Percentiles rank a stretch among this genome's conserved stretches.
Evolutionary conservation across 208 protist species (phyloP).

Genomic region (Trypanosoma congolense): DNA sequence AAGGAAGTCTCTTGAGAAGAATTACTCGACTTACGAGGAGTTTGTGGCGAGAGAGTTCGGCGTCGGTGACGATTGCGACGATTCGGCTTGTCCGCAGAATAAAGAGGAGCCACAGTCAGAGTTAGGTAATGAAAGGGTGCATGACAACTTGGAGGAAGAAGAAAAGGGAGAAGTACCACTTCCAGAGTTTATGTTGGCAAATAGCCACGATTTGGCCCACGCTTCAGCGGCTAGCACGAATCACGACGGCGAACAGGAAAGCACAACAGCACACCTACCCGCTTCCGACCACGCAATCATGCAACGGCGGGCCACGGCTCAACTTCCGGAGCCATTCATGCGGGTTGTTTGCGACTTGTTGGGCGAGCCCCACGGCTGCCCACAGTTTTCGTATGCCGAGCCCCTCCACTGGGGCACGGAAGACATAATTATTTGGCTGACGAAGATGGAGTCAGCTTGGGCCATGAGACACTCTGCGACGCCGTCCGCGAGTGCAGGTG

Average conservation of each 20-base stretch:
- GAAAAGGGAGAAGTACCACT: slow-evolving; percentile 37
- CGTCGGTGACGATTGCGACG: neutral
- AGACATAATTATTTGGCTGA: slow-evolving; percentile 49
- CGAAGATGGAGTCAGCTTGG: slow-evolving; percentile 34
- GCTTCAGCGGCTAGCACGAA: slow-evolving; percentile 7
- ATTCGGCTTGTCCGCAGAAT: slow-evolving; percentile 9
- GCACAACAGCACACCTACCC: neutral
- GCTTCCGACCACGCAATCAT: neutral
- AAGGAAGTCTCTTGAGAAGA: slow-evolving; percentile 42
- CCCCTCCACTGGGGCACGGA: slow-evolving; percentile 68
- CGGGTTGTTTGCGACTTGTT: slow-evolving; percentile 17
- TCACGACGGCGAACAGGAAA: neutral
- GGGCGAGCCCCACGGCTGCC: slow-evolving; percentile 44
- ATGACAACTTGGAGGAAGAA: slow-evolving; percentile 8
- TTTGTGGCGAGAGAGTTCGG: slow-evolving; percentile 53
- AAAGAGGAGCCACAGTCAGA: slow-evolving; percentile 15
- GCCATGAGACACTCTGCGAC: no score
- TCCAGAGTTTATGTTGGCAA: slow-evolving; percentile 38
- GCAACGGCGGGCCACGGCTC: neutral
- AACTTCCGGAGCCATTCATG: slow-evolving; percentile 8
- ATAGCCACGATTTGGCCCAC: neutral
- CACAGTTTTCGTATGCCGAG: slow-evolving; percentile 39
- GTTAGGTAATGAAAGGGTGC: neutral
- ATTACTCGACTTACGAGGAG: slow-evolving; percentile 68
- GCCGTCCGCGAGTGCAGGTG: no score